Evolutionary conservation across 805 yeast genomes (phyloP).

Genomic region (Ogataea paradorogensis): DNA sequence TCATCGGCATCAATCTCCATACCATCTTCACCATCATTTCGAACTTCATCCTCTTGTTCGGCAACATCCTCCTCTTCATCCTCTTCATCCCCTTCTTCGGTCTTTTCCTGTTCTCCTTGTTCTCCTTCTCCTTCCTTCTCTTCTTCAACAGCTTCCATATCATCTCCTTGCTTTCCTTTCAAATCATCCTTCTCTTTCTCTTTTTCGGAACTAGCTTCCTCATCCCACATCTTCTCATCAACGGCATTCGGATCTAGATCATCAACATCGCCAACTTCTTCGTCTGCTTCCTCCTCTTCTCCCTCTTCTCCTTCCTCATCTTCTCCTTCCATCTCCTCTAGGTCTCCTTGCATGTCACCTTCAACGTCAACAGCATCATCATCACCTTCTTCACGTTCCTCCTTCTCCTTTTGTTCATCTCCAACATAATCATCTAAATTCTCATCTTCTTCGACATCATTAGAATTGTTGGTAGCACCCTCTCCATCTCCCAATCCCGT

Average conservation of each 20-base stretch:
- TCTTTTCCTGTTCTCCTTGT: slow-evolving; percentile 35
- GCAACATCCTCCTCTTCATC: slow-evolving; percentile 53
- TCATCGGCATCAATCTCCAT: slow-evolving; percentile 23
- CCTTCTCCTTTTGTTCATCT: slow-evolving; percentile 53
- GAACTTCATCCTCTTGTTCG: slow-evolving; percentile 24
- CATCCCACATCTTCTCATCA: slow-evolving; percentile 98
- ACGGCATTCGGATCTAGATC: slow-evolving; percentile 92
- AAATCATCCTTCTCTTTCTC: slow-evolving; percentile 78
- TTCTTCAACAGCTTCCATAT: slow-evolving; percentile 47
- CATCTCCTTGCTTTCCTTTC: slow-evolving; percentile 56
- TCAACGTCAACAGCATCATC: slow-evolving; percentile 92
- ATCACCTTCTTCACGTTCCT: slow-evolving; percentile 62
- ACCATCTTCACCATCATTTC: slow-evolving; percentile 29
- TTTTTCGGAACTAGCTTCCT: slow-evolving; percentile 71
- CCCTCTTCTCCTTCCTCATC: slow-evolving; percentile 49
- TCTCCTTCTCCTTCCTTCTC: slow-evolving; percentile 36
- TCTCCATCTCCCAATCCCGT: slow-evolving; percentile 86
- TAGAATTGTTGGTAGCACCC: slow-evolving; percentile 77
- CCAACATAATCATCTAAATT: slow-evolving; percentile 76
- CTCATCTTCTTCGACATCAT: slow-evolving; percentile 88
- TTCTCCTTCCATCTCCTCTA: slow-evolving; percentile 74
- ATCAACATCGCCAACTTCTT: slow-evolving; percentile 84
- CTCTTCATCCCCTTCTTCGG: slow-evolving; percentile 54
- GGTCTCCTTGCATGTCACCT: slow-evolving; percentile 95
- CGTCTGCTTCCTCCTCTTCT: slow-evolving; percentile 65